phyloP scores from a whole-genome alignment of 768 basidiomycete genomes.

The Agaricus blazei region DNA sequence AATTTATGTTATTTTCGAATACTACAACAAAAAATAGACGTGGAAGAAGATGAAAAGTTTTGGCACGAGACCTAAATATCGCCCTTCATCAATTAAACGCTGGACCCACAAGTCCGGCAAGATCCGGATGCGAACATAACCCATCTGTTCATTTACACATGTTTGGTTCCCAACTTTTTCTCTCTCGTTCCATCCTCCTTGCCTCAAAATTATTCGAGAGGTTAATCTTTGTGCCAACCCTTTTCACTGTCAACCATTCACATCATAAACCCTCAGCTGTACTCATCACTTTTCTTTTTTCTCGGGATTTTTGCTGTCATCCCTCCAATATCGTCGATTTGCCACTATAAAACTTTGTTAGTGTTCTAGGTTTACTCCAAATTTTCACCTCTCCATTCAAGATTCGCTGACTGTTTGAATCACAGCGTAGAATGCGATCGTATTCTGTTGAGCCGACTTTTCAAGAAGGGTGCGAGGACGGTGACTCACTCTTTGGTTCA shows the following conservation, averaged over 20 bases:
- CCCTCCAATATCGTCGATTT: not conserved
- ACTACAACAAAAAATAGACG: too few species aligned
- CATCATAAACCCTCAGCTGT: not conserved
- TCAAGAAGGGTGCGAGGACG: conserved; percentile 25
- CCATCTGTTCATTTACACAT: too few species aligned
- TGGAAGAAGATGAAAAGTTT: too few species aligned
- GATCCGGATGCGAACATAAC: too few species aligned
- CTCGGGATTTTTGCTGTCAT: not conserved
- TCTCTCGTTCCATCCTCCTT: too few species aligned
- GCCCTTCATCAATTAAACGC: too few species aligned
- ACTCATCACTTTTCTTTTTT: not conserved
- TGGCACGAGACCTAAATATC: too few species aligned
- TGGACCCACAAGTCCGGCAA: too few species aligned
- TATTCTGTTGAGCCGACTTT: not conserved
- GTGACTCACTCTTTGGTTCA: conserved; percentile 79
- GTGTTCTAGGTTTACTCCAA: not conserved
- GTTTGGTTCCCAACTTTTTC: too few species aligned
- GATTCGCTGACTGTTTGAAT: not conserved
- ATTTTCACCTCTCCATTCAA: not conserved
- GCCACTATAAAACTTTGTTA: not conserved
- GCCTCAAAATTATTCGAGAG: too few species aligned
- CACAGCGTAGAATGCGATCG: conserved; percentile 4
- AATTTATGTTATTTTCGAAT: too few species aligned
- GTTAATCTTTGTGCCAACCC: not conserved
- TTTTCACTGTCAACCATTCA: not conserved